Evolutionary conservation across 2,329 filamentous ascomycete species (phyloP).

Genomic region (Ilyonectria destructans): DNA sequence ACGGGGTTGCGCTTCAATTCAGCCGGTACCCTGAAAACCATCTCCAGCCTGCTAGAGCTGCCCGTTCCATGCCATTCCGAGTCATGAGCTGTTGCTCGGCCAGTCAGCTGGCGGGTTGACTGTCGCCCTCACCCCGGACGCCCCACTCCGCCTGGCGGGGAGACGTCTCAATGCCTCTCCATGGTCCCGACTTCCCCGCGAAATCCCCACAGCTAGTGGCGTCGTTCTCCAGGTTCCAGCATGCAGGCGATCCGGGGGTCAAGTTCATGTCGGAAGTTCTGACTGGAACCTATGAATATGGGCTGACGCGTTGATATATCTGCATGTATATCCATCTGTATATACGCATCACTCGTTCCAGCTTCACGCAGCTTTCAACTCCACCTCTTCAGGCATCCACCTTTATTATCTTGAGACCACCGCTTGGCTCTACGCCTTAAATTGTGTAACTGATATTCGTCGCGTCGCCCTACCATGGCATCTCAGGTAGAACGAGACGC

Average conservation of each 20-base stretch:
- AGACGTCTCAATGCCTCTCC: constrained; percentile 17
- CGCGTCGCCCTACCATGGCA: constrained; percentile 35
- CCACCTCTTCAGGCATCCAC: neutral
- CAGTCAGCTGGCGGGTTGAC: constrained; percentile 22
- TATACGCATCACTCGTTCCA: constrained; percentile 13
- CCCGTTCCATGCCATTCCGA: neutral
- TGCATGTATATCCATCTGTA: constrained; percentile 1
- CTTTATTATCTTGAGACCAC: neutral
- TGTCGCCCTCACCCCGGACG: constrained; percentile 25
- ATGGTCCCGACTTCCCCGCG: constrained; percentile 19
- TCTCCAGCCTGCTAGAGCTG: neutral
- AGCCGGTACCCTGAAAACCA: neutral
- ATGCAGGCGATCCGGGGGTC: constrained; percentile 30
- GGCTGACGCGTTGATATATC: constrained; percentile 15
- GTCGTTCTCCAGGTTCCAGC: constrained; percentile 27
- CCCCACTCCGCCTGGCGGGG: constrained; percentile 24
- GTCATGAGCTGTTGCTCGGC: constrained; percentile 14
- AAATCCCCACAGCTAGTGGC: constrained; percentile 22
- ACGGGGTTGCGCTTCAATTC: neutral
- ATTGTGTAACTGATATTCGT: neutral
- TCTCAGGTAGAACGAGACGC: constrained; percentile 40
- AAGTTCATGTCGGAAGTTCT: constrained; percentile 12
- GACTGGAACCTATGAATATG: neutral
- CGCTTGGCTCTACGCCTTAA: neutral
- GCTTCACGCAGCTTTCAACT: constrained; percentile 3